Evolutionary conservation across 306 rosid genomes (phyloP).

Genomic region (Rubus parviflorus): DNA sequence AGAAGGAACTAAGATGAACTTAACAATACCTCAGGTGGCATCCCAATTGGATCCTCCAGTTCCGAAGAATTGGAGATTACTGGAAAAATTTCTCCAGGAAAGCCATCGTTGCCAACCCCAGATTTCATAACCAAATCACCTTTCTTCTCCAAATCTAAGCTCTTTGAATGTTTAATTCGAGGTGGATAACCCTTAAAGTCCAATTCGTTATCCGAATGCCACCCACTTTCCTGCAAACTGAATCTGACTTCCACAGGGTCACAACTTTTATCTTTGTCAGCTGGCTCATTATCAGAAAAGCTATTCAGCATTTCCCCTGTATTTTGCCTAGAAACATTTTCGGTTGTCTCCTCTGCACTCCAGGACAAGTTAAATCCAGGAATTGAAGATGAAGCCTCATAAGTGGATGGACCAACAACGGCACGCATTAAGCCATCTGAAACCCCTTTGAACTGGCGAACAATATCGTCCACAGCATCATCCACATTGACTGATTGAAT

Average conservation of each 20-base stretch:
- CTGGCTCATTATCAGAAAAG: slow-evolving; percentile 64
- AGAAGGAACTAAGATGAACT: slow-evolving; percentile 26
- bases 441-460: slow-evolving; percentile 91
- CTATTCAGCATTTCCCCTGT: slow-evolving; percentile 53
- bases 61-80: slow-evolving; percentile 28
- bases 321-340: slow-evolving; percentile 41
- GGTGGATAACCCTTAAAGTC: slow-evolving; percentile 51
- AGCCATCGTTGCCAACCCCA: slow-evolving; percentile 42
- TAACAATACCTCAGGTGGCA: slow-evolving; percentile 89
- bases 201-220: slow-evolving; percentile 78
- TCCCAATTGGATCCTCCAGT: slow-evolving; percentile 66
- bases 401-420: slow-evolving; percentile 52
- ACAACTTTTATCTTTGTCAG: slow-evolving; percentile 38
- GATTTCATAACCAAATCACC: slow-evolving; percentile 41
- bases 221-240: slow-evolving; percentile 42
- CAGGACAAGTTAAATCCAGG: slow-evolving; percentile 36
- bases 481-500: slow-evolving; percentile 76
- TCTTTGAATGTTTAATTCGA: slow-evolving; percentile 36
- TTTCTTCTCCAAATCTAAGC: slow-evolving; percentile 47
- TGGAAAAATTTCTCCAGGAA: slow-evolving; percentile 36
- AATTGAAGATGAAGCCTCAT: slow-evolving; percentile 48
- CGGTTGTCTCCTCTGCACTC: slow-evolving; percentile 59
- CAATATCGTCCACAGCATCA: slow-evolving; percentile 94
- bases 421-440: slow-evolving; percentile 83
- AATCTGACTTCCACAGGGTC: slow-evolving; percentile 37